phyloP scores from a whole-genome alignment of 2,329 filamentous ascomycete genomes.

The Diaporthe helianthi region DNA sequence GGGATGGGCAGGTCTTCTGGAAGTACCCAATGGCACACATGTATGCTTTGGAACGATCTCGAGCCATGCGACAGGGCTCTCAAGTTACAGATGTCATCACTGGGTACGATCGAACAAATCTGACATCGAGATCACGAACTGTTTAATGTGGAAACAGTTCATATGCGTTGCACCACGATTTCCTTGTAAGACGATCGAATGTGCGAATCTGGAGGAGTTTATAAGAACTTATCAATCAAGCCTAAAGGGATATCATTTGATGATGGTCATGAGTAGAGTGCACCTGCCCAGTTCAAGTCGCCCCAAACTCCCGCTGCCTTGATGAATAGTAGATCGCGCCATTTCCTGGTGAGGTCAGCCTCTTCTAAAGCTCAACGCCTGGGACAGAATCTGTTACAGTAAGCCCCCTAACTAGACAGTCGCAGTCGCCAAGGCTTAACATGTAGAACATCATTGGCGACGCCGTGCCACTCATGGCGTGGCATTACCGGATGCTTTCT shows the following conservation, averaged over 20 bases:
- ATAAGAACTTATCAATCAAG: constrained; percentile 7
- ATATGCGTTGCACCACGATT: neutral
- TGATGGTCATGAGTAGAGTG: constrained; percentile 37
- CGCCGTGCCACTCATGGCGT: neutral
- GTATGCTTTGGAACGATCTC: too few species aligned
- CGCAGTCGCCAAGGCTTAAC: too few species aligned
- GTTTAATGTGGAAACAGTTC: too few species aligned
- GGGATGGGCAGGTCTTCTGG: too few species aligned
- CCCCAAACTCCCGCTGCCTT: constrained; percentile 23
- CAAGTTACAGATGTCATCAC: too few species aligned
- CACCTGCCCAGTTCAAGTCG: constrained; percentile 1
- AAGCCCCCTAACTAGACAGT: neutral
- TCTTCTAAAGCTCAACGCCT: neutral
- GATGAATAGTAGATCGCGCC: neutral
- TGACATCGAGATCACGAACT: too few species aligned
- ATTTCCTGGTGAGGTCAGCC: neutral
- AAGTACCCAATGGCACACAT: too few species aligned
- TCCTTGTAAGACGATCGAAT: neutral
- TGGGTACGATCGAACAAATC: too few species aligned
- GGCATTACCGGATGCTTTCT: neutral
- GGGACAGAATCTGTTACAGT: too few species aligned
- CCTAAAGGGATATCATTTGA: constrained; percentile 38
- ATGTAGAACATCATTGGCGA: too few species aligned
- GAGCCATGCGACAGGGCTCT: too few species aligned
- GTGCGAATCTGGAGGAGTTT: neutral